A percentile compares a stretch with the other conserved stretches of the same genome.
phyloP scores from a whole-genome alignment of 768 basidiomycete species.

The Collybiopsis confluens region DNA sequence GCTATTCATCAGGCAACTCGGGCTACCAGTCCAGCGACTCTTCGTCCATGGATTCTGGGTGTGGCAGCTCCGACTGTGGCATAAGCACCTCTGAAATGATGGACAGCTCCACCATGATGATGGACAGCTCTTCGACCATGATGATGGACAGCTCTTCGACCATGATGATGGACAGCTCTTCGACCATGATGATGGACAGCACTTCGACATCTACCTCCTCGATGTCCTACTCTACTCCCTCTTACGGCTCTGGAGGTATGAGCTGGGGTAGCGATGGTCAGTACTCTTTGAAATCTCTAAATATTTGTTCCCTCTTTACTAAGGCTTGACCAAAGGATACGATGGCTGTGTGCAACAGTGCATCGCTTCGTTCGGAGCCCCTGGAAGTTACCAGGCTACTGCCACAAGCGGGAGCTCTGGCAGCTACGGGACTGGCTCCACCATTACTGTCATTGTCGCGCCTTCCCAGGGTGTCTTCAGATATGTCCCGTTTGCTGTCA shows the following conservation, averaged over 20 bases:
- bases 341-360: constrained; percentile 26
- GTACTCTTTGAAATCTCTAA: too few species aligned
- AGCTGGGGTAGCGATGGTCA: constrained; percentile 58
- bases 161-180: neutral
- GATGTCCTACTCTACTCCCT: constrained; percentile 34
- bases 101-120: neutral
- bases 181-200: constrained; percentile 20
- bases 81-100: neutral
- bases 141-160: neutral
- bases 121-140: neutral
- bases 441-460: constrained; percentile 75
- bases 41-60: neutral
- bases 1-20: neutral
- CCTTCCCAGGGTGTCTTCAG: constrained; percentile 73
- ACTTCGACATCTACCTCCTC: constrained; percentile 25
- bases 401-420: constrained; percentile 21
- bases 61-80: neutral
- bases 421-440: constrained; percentile 46
- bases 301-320: constrained; percentile 3
- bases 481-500: constrained; percentile 70
- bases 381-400: constrained; percentile 30
- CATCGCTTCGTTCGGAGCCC: constrained; percentile 50
- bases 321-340: too few species aligned
- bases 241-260: constrained; percentile 60
- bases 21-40: neutral